Evolutionary conservation across 225 moss, liverwort and hornwort species (phyloP), one percentile per base, ranked within the genome.

Genomic region (Neckera pumila): DNA sequence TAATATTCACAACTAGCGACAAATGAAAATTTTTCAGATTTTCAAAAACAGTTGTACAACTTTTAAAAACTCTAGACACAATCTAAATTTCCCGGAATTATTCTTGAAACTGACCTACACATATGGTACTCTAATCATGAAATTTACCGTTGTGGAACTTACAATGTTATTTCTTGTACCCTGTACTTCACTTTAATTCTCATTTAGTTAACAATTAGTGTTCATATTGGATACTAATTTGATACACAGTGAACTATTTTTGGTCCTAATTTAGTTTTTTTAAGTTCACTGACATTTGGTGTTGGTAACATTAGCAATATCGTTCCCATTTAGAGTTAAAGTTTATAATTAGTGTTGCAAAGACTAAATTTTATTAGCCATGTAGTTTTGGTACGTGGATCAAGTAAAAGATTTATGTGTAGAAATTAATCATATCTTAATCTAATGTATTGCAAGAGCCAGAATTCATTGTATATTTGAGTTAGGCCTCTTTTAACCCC

Each of bases 401-500:
- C 1, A 38, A 0, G 2, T 4, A 40, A 11, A 66, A 20, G 66
- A 36, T 66, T 69, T 23, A 12, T 7, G 3, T 69, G 13, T 14
- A 12, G 38, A 69, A 38, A 23, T 38, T 69, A 69, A 22, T 38
- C 14, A 23, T 69, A 38, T 23, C 7, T 67, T 66, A 2, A 67
- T 21, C 21, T 1, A n/a, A 21, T 3, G 1, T 69, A 23, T 13
- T 40, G 23, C 12, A 7, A 69, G 14, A 69, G 14, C 7, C 4
- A 38, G n/a, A 67, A 22, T 67, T 38, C 7, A 38, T 22, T 67
- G 67, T 67, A 67, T 67, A 12, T 38, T 0, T 9, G 7, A 67
- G n/a, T 12, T n/a, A n/a, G 12, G 22, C n/a, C 1, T n/a, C n/a
- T 67, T 21, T 21, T 0, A 49, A 13, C 3, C 3, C n/a, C n/a